Base-by-base conservation (phyloP, 2,329 filamentous ascomycete genomes). In the Pseudogymnoascus sp. region DNA sequence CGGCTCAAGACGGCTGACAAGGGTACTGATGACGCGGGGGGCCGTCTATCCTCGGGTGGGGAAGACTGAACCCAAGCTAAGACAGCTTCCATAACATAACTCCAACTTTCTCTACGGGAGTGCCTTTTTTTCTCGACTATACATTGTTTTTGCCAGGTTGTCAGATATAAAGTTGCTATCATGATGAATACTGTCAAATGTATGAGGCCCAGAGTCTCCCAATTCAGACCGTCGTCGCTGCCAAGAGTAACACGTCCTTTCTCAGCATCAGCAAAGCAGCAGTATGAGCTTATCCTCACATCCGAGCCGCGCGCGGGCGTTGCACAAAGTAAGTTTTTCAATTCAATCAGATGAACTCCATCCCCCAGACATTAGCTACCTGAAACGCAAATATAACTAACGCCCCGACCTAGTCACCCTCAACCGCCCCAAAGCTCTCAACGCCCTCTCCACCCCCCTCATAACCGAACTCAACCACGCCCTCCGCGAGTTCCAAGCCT, bases 361-460 rank as follows among this genome's bases (percentile, higher is more conserved):
- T 63, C 18, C 18, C 18, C 18, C 18, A 18, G 18, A 11, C 18
- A 46, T 23, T 23, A 12, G 18, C 18, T 59, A 23, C 9, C 8
- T 36, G 16, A 34, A 63, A 61, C 56, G 6, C 14, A 37, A 37
- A 4, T 61, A 62, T 59, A 43, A 53, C 38, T 5, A 60, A 53
- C 31, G 25, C 56, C 40, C 40, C 43, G 21, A 49, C 63, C 3
- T 69, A 97, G 93, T 97, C 72, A 95, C 92, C 12, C 81, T 99
- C 68, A 91, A 96, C 82, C 89, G 95, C 49, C 95, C 95, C 66
- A 96, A 96, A 82, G 92, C 93, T 49, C 87, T 96, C 72, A 99
- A 99, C 76, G 95, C 95, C 53, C 86, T 99, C 67, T 93, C 84
- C 77, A 95, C 90, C 5, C 91, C 93, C 8, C 86, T 99, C 60